A percentile compares a stretch with the other conserved stretches of the same genome.
Conservation (phyloP, 176 grass and related monocot species). For the Ananas comosus region DNA sequence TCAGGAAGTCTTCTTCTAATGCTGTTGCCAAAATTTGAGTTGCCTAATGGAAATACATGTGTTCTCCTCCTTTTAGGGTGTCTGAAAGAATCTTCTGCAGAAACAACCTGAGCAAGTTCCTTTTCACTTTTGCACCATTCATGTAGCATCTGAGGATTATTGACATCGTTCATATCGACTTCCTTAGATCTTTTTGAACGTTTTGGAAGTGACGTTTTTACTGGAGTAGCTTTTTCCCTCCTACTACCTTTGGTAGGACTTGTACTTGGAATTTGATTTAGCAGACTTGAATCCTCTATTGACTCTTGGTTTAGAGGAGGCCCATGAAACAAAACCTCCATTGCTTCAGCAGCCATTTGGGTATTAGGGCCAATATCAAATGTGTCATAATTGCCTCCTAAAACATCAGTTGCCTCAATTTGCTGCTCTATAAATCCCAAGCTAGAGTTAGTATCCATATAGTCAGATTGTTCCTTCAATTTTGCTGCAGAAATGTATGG, state of each 20-base stretch:
- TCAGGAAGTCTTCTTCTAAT: background rate
- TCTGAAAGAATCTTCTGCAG: background rate
- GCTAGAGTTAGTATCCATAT: constrained; percentile 37
- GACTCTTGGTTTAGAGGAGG: constrained; percentile 35
- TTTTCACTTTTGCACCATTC: background rate
- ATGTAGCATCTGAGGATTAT: background rate
- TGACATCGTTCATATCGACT: background rate
- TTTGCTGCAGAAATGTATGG: background rate
- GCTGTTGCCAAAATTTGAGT: background rate
- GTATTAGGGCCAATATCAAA: constrained; percentile 63
- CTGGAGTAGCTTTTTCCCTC: background rate
- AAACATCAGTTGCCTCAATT: constrained; percentile 11
- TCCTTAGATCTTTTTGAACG: background rate
- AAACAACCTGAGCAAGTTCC: background rate
- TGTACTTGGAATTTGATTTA: constrained; percentile 13
- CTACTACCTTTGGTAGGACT: constrained; percentile 7
- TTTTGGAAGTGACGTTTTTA: background rate
- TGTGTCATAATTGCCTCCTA: constrained; percentile 13
- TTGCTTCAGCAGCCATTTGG: constrained; percentile 79
- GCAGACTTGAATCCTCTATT: constrained; percentile 21
- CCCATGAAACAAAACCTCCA: constrained; percentile 48
- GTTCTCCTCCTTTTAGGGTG: constrained; percentile 12
- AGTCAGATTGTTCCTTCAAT: constrained; percentile 55
- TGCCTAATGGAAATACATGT: background rate
- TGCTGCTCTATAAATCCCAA: constrained; percentile 29